Percentiles rank a stretch among this genome's conserved stretches.
phyloP scores from a whole-genome alignment of 2,329 filamentous ascomycete species.

The Didymella sp. region DNA sequence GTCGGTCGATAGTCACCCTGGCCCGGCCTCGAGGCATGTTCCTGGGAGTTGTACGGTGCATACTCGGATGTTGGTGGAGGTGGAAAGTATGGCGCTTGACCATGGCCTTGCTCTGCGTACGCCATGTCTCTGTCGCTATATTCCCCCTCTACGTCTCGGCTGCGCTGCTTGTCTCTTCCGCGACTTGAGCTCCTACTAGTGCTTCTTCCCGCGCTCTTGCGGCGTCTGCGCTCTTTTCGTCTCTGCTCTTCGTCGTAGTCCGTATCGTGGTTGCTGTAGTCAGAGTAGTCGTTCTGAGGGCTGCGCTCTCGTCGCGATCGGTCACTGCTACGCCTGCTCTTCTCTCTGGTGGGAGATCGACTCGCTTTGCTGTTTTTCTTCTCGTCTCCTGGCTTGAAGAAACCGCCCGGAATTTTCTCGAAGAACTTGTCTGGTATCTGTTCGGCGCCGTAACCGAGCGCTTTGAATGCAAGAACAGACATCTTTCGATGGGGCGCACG shows the following conservation, averaged over 20 bases:
- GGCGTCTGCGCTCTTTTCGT: slow-evolving; percentile 32
- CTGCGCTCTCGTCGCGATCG: slow-evolving; percentile 38
- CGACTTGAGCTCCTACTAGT: slow-evolving; percentile 39
- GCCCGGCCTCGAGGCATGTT: slow-evolving; percentile 36
- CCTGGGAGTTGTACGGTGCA: slow-evolving; percentile 47
- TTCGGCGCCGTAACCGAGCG: slow-evolving; percentile 49
- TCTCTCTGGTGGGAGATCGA: slow-evolving; percentile 26
- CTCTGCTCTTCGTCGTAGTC: slow-evolving; percentile 42
- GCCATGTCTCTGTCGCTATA: slow-evolving; percentile 38
- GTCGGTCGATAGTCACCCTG: slow-evolving; percentile 33
- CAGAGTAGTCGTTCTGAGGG: slow-evolving; percentile 39
- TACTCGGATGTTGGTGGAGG: slow-evolving; percentile 45
- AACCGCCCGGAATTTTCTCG: slow-evolving; percentile 48
- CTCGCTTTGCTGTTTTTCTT: slow-evolving; percentile 35
- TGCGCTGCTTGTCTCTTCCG: slow-evolving; percentile 35
- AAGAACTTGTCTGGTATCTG: slow-evolving; percentile 50
- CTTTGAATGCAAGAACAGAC: slow-evolving; percentile 49
- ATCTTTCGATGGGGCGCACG: slow-evolving; percentile 34
- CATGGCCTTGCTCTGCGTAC: slow-evolving; percentile 32
- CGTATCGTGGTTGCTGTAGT: slow-evolving; percentile 38
- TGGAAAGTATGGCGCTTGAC: slow-evolving; percentile 39
- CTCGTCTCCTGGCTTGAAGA: slow-evolving; percentile 44
- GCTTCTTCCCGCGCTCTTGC: slow-evolving; percentile 37
- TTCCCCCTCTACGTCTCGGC: slow-evolving; percentile 36
- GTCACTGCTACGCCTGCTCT: slow-evolving; percentile 24